These are phyloP conservation scores for Amauroascus niger DNA, from an alignment of 2,329 filamentous ascomycete genomes.

Conservation along the genomic window DNA sequence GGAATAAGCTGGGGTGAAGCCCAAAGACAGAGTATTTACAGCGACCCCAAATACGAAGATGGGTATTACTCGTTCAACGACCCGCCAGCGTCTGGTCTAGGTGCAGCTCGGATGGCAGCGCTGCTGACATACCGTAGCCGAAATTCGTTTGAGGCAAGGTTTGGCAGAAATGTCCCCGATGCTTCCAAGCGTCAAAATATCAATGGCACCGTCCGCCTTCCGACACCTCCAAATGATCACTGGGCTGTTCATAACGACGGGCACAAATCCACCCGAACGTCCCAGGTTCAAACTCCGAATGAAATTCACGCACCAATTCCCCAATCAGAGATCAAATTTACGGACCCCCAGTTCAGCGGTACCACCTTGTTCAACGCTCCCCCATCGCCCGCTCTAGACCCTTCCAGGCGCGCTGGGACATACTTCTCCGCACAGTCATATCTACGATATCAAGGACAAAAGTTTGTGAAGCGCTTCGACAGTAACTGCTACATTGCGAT, in stretches of 20 bases:
- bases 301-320: constrained; percentile 15
- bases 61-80: constrained; percentile 87
- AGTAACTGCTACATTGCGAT: constrained; percentile 99
- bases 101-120: constrained; percentile 92
- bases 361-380: constrained; percentile 45
- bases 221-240: constrained; percentile 59
- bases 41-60: constrained; percentile 95
- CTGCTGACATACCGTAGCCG: constrained; percentile 91
- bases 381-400: constrained; percentile 25
- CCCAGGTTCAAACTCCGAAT: constrained; percentile 18
- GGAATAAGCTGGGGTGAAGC: constrained; percentile 52
- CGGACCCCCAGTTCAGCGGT: constrained; percentile 63
- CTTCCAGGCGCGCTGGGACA: constrained; percentile 49
- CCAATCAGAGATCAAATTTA: constrained; percentile 32
- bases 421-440: constrained; percentile 99
- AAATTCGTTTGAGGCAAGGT: constrained; percentile 92
- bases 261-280: constrained; percentile 51
- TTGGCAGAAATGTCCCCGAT: constrained; percentile 86
- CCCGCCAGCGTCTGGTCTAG: constrained; percentile 74
- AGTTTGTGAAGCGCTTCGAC: constrained; percentile 95
- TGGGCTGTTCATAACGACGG: constrained; percentile 78
- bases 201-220: constrained; percentile 52
- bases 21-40: constrained; percentile 67
- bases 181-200: constrained; percentile 75
- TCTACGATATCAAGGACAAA: constrained; percentile 87